Base-by-base conservation (phyloP, 441 rosid genomes). In the California macrophylla region DNA sequence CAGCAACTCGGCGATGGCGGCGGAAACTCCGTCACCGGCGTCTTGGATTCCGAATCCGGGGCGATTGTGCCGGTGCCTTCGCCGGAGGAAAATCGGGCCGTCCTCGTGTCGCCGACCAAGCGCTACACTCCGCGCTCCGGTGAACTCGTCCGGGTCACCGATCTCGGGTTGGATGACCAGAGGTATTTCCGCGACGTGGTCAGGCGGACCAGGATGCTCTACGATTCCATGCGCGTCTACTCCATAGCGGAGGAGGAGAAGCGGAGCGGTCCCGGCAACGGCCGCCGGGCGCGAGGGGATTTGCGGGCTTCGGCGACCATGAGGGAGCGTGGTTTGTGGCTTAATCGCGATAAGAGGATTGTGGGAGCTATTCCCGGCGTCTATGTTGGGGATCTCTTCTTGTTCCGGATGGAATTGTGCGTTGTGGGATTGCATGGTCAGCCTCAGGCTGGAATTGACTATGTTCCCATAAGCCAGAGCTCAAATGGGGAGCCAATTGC, bases 381-480 rank as follows among this genome's bases (percentile, higher is more conserved):
- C 36, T 76, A 84, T 70, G 72, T 91, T 13, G 96, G 98, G 10
- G 98, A 91, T 64, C 2, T 85, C 4, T 93, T 88, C 85, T 80
- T 88, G 6, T 89, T 85, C 66, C 64, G 93, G 13, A 80, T 86
- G 85, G 96, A 93, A 67, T 38, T 93, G 58, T 82, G 89, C 30
- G 85, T 89, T 24, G 76, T 91, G 1, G 97, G 98, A 0, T 73
- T 93, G 3, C 98, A 93, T 42, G 89, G 90, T 0, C 96, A 86
- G 65, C 69, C 78, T 2, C 98, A 93, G 74, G 98, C 96, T 0
- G 98, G 96, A 4, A 93, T 91, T 18, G 97, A 91, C 32, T 85
- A 80, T 62, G 63, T 88, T 56, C 79, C 96, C 0, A 84, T 80
- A 3, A 79, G 84, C 25, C 81, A 80, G 74, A 91, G 96, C 80